These are phyloP conservation scores for Hypoxylon sp. DNA, from an alignment of 2,329 filamentous ascomycete genomes.

Conservation along the genomic window DNA sequence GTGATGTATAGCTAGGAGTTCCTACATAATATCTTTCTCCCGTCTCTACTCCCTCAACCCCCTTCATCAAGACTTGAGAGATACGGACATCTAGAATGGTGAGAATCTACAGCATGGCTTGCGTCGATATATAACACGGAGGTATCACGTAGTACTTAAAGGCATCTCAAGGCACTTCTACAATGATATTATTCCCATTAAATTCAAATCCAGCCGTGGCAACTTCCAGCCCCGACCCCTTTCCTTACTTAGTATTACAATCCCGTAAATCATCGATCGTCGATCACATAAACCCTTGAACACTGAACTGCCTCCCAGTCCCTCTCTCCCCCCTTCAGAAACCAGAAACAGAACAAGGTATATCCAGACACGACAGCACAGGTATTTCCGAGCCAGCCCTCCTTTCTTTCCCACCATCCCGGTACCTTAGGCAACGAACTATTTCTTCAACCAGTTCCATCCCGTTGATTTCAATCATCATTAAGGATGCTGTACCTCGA, in stretches of 20 bases:
- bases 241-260: conserved; percentile 30
- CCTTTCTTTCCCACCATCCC: not conserved
- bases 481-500: conserved; percentile 43
- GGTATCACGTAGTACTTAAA: not conserved
- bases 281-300: not conserved
- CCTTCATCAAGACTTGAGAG: not conserved
- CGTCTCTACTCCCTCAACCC: not conserved
- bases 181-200: conserved; percentile 8
- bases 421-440: no score
- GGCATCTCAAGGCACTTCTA: no score
- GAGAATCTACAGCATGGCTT: not conserved
- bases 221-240: conserved; percentile 18
- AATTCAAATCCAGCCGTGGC: conserved; percentile 10
- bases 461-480: conserved; percentile 15
- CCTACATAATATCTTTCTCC: not conserved
- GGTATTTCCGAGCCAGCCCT: not conserved
- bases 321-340: not conserved
- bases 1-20: not conserved
- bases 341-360: conserved; percentile 3
- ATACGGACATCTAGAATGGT: not conserved
- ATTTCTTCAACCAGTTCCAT: not conserved
- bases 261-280: conserved; percentile 24
- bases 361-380: not conserved
- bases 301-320: not conserved
- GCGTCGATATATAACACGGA: no score